Evolutionary conservation across 768 basidiomycete species (phyloP).

Genomic region (Amanita polypyramis): DNA sequence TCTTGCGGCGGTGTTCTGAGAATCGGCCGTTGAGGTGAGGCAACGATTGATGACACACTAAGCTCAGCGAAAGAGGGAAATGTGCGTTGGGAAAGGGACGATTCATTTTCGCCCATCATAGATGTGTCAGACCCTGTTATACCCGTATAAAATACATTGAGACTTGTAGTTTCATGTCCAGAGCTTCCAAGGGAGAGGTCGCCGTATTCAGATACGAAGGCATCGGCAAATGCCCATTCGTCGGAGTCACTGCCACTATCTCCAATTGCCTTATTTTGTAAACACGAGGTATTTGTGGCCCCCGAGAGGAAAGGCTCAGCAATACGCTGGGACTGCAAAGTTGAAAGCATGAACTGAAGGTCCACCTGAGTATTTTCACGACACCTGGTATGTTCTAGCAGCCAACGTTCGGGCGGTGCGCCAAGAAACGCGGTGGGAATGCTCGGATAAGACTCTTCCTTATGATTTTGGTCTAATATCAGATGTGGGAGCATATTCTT

Average conservation of each 20-base stretch:
- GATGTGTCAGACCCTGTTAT: neutral
- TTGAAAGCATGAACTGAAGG: slow-evolving; percentile 3
- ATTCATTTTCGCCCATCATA: neutral
- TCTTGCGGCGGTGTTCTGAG: slow-evolving; percentile 1
- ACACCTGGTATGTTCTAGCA: neutral
- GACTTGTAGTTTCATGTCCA: neutral
- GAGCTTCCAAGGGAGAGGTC: slow-evolving; percentile 6
- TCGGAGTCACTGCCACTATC: neutral
- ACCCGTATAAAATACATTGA: slow-evolving; percentile 1
- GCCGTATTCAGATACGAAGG: slow-evolving; percentile 5
- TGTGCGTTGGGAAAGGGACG: neutral
- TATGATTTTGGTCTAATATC: neutral
- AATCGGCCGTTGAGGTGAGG: neutral
- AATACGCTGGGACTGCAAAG: slow-evolving; percentile 4
- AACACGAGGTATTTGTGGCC: neutral
- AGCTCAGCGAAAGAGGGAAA: neutral
- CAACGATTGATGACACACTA: neutral
- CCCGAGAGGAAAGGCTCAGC: neutral
- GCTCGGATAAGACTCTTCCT: slow-evolving; percentile 3
- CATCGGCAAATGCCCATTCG: slow-evolving; percentile 4
- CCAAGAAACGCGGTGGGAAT: slow-evolving; percentile 8
- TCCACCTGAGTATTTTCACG: slow-evolving; percentile 1
- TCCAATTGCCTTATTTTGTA: neutral
- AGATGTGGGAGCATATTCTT: slow-evolving; percentile 1
- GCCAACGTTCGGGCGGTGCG: neutral